These are phyloP conservation scores for Medicago lupulina DNA, from an alignment of 306 rosid genomes.

Conservation along the genomic window DNA sequence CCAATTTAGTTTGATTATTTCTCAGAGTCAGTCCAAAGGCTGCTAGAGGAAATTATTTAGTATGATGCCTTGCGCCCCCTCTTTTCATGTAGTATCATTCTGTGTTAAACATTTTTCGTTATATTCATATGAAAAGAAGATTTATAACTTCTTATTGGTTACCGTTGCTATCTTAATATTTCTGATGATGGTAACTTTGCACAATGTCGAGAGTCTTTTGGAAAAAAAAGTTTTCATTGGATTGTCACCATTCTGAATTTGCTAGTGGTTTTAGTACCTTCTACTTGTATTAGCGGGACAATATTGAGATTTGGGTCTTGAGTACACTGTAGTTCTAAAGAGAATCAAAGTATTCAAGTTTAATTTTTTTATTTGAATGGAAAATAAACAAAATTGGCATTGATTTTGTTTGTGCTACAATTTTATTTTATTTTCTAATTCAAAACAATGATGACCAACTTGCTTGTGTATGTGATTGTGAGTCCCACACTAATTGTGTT, in stretches of 20 bases:
- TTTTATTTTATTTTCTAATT: too few relatives aligned
- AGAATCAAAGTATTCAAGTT: neutral
- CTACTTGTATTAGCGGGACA: constrained; percentile 7
- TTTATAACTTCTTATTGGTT: neutral
- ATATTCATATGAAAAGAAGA: neutral
- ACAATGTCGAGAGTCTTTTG: neutral
- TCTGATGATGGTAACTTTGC: constrained; percentile 6
- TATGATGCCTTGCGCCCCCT: neutral
- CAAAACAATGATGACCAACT: neutral
- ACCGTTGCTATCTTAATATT: constrained; percentile 7
- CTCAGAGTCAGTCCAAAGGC: neutral
- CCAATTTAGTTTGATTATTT: constrained; percentile 18
- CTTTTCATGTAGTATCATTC: too few relatives aligned
- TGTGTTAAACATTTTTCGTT: too few relatives aligned
- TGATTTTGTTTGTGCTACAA: neutral
- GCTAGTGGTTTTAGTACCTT: constrained; percentile 7
- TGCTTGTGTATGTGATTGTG: neutral
- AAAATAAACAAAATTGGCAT: constrained; percentile 8
- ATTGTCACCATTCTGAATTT: constrained; percentile 20
- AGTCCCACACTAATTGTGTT: neutral
- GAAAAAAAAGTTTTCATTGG: neutral
- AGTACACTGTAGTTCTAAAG: neutral
- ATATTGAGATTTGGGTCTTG: constrained; percentile 5
- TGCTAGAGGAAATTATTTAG: constrained; percentile 13
- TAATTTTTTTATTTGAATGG: constrained; percentile 21